Percentiles rank a stretch among this genome's conserved stretches.
These are phyloP conservation scores for Kickxella alabastrina DNA, from an alignment of 192 early-diverging fungal genomes.

Conservation along the genomic window DNA sequence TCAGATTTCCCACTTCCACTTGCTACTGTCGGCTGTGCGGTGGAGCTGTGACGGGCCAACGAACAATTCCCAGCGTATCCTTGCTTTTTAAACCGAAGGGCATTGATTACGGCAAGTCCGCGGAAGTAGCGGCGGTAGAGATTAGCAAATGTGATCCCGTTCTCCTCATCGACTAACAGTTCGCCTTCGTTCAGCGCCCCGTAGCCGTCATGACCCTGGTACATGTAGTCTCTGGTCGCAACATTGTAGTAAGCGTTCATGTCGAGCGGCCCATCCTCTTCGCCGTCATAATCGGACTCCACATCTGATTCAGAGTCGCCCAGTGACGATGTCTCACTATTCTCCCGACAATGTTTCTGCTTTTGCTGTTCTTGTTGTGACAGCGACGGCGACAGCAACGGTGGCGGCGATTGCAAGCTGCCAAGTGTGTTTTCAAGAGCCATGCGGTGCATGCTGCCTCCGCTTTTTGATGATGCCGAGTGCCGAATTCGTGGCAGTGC, in stretches of 20 bases:
- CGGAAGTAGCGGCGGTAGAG: slow-evolving; percentile 57
- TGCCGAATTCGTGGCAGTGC: neutral
- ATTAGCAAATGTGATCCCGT: slow-evolving; percentile 56
- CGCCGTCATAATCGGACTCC: slow-evolving; percentile 30
- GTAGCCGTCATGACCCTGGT: slow-evolving; percentile 61
- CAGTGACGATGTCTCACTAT: slow-evolving; percentile 11
- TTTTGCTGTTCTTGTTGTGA: too few relatives aligned
- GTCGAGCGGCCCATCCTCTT: slow-evolving; percentile 50
- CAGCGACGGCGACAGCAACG: too few relatives aligned
- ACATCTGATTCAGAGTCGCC: slow-evolving; percentile 22
- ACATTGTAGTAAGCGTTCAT: slow-evolving; percentile 51
- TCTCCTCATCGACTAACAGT: slow-evolving; percentile 59
- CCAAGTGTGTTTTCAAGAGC: slow-evolving; percentile 20
- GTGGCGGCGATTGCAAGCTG: too few relatives aligned
- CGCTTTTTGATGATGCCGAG: slow-evolving; percentile 4
- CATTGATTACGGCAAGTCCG: slow-evolving; percentile 59
- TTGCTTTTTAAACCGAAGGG: slow-evolving; percentile 40
- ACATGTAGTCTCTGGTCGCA: slow-evolving; percentile 62
- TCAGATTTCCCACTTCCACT: neutral
- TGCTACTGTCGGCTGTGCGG: neutral
- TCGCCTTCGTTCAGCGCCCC: slow-evolving; percentile 44
- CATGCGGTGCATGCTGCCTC: slow-evolving; percentile 13
- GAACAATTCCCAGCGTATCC: slow-evolving; percentile 28
- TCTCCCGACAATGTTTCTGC: neutral
- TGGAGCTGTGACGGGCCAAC: slow-evolving; percentile 7